A percentile compares a stretch with the other conserved stretches of the same genome.
These are phyloP conservation scores for Zymoseptoria passerinii DNA, from an alignment of 2,329 filamentous ascomycete species.

Conservation along the genomic window DNA sequence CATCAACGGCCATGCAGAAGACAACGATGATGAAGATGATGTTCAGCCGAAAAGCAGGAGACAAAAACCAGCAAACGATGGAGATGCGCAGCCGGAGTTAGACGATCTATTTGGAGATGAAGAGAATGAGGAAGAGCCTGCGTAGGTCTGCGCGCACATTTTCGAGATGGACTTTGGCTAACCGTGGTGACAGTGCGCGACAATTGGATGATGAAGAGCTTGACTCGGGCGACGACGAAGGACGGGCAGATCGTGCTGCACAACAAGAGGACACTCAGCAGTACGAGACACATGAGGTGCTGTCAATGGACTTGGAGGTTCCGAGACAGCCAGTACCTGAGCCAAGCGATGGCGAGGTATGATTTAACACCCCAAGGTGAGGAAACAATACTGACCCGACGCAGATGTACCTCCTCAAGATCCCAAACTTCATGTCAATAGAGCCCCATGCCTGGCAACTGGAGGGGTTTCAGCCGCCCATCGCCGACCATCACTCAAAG, in stretches of 20 bases:
- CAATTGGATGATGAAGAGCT: slow-evolving; percentile 54
- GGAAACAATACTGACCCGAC: not conserved
- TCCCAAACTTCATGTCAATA: slow-evolving; percentile 65
- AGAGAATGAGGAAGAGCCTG: slow-evolving; percentile 22
- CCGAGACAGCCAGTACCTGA: slow-evolving; percentile 64
- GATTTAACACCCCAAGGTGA: slow-evolving; percentile 1
- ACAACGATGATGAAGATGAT: slow-evolving; percentile 17
- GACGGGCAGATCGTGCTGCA: slow-evolving; percentile 53
- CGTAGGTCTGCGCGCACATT: slow-evolving; percentile 16
- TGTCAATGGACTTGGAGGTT: slow-evolving; percentile 54
- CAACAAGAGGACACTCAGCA: slow-evolving; percentile 41
- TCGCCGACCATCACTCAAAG: slow-evolving; percentile 47
- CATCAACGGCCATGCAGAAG: slow-evolving; percentile 10
- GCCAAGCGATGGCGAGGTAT: slow-evolving; percentile 61
- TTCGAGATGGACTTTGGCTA: slow-evolving; percentile 1
- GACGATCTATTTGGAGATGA: slow-evolving; percentile 42
- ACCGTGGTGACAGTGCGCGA: slow-evolving; percentile 8
- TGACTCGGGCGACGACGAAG: slow-evolving; percentile 55
- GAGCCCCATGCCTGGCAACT: slow-evolving; percentile 59
- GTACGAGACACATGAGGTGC: slow-evolving; percentile 38
- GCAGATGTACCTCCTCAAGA: slow-evolving; percentile 60
- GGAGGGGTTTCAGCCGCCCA: slow-evolving; percentile 57
- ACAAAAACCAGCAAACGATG: slow-evolving; percentile 11
- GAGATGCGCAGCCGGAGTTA: slow-evolving; percentile 23
- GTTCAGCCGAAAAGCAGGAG: slow-evolving; percentile 14